Conservation (phyloP, 129 eudicot genomes). For the Helichrysum umbraculigerum region DNA sequence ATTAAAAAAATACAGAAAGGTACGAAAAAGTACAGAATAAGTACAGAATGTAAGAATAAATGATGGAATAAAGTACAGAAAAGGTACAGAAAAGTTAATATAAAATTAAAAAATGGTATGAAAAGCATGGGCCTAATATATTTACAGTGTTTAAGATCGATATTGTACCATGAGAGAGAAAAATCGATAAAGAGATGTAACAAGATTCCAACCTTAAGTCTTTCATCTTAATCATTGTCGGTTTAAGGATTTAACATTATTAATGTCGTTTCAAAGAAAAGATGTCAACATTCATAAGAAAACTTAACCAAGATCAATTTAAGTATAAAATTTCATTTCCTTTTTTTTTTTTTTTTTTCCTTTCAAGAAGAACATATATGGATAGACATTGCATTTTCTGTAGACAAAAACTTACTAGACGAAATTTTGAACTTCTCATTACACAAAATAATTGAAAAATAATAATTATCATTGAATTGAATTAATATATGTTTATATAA, state of each 20-base stretch:
- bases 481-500: not conserved
- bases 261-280: not conserved
- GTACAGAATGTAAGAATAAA: no score
- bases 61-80: no score
- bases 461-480: not conserved
- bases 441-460: conserved; percentile 9
- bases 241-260: conserved; percentile 13
- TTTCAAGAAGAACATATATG: no score
- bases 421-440: not conserved
- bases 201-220: conserved; percentile 20
- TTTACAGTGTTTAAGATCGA: conserved; percentile 32
- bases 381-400: conserved; percentile 18
- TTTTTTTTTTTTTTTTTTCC: no score
- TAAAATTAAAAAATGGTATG: no score
- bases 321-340: no score
- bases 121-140: no score
- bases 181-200: not conserved
- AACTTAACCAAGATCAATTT: not conserved
- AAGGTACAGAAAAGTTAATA: no score
- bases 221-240: not conserved
- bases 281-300: not conserved
- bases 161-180: conserved; percentile 37
- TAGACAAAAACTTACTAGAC: not conserved
- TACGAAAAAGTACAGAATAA: no score
- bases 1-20: no score